phyloP scores from a whole-genome alignment of 139 green algal species.

The Tetraselmis striata region DNA sequence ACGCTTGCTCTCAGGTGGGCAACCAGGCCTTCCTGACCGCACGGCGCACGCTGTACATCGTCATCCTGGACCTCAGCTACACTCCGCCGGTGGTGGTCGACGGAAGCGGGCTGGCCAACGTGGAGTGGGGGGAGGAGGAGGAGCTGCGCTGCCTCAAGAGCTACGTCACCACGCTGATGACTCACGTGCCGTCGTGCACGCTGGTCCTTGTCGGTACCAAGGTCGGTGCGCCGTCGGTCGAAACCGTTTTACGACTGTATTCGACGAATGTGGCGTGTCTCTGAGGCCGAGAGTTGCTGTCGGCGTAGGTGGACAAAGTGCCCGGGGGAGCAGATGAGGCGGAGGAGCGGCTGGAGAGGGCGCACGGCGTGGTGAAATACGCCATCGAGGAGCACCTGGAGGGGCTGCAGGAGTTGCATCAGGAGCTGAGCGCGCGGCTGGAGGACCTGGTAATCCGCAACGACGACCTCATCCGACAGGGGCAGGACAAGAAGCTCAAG shows the following conservation, averaged over 20 bases:
- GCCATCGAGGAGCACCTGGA: neutral
- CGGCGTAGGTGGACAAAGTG: slow-evolving; percentile 3
- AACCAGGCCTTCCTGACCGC: slow-evolving; percentile 1
- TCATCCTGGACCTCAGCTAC: neutral
- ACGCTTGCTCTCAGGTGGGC: neutral
- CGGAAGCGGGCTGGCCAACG: neutral
- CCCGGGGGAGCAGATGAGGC: neutral
- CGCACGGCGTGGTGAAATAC: neutral
- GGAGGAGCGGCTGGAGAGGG: neutral
- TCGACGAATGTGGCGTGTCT: no score
- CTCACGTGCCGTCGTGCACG: neutral
- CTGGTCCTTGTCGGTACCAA: neutral
- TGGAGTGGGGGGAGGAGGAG: neutral
- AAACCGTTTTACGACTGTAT: no score
- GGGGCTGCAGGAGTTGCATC: neutral
- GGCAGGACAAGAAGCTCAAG: neutral
- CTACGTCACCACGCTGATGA: neutral
- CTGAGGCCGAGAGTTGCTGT: no score
- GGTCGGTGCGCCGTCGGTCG: no score
- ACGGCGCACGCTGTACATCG: slow-evolving; percentile 1
- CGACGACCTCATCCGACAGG: neutral
- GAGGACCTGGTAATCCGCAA: neutral
- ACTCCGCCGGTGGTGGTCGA: neutral
- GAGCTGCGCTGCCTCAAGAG: neutral
- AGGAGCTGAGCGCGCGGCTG: neutral